phyloP scores from a whole-genome alignment of 176 grass and related monocot species.

The Melocanna baccifera region DNA sequence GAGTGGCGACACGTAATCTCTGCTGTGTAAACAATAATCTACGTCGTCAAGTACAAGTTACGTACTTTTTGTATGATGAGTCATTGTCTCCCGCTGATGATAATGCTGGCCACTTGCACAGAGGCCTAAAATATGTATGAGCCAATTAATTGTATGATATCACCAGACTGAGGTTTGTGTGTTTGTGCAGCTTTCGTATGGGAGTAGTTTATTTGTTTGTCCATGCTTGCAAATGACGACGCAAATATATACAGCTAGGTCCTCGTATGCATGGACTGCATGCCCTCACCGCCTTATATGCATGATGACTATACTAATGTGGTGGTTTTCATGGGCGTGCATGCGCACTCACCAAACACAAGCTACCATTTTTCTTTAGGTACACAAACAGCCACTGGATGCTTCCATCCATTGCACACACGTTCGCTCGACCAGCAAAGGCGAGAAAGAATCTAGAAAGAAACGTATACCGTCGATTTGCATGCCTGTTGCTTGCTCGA shows the following conservation, averaged over 20 bases:
- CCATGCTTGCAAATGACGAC: background rate
- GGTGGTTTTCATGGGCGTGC: background rate
- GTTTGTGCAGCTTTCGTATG: background rate
- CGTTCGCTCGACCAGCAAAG: background rate
- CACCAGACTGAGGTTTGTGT: background rate
- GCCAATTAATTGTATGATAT: background rate
- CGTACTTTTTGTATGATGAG: no score
- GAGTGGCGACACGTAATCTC: no score
- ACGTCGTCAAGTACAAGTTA: no score
- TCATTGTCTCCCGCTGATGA: no score
- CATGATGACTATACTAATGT: background rate
- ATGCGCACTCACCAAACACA: constrained; percentile 24
- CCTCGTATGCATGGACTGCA: background rate
- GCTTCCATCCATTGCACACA: background rate
- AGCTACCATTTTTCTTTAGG: background rate
- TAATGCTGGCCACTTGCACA: no score
- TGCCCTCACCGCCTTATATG: background rate
- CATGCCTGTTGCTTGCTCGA: background rate
- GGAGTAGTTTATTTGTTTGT: background rate
- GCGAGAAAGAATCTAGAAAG: background rate
- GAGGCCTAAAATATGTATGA: background rate
- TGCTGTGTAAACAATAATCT: no score
- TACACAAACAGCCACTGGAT: constrained; percentile 24
- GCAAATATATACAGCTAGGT: background rate
- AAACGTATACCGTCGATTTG: background rate